phyloP scores from a whole-genome alignment of 2,329 filamentous ascomycete species.

The Pseudogymnoascus sp. region DNA sequence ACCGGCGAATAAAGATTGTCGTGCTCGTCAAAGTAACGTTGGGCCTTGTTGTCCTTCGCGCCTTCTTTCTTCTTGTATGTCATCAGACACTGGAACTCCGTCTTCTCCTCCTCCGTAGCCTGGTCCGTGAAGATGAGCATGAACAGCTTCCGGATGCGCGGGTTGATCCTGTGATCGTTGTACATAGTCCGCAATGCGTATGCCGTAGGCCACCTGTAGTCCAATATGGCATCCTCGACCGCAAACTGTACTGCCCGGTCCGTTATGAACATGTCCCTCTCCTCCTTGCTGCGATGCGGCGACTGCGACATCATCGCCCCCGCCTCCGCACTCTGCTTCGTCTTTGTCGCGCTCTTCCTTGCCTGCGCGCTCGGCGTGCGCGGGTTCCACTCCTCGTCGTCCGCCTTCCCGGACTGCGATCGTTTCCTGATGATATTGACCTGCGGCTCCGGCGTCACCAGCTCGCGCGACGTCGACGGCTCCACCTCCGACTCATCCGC shows the following conservation, averaged over 20 bases:
- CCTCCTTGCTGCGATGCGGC: conserved; percentile 13
- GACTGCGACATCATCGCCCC: conserved; percentile 1
- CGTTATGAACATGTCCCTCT: conserved; percentile 25
- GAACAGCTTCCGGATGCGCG: conserved; percentile 48
- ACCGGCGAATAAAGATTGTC: neutral
- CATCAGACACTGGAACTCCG: conserved; percentile 45
- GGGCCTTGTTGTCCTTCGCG: conserved; percentile 35
- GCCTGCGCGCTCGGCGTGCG: neutral
- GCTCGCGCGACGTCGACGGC: neutral
- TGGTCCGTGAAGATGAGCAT: conserved; percentile 51
- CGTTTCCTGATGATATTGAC: neutral
- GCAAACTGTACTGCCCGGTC: conserved; percentile 49
- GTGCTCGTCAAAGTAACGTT: neutral
- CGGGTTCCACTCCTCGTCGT: neutral
- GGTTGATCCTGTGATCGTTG: conserved; percentile 47
- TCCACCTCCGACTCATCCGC: conserved; percentile 1
- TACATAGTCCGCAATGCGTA: conserved; percentile 54
- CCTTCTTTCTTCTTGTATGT: conserved; percentile 48
- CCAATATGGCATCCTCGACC: conserved; percentile 50
- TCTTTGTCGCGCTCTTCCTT: conserved; percentile 7
- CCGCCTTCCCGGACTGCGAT: conserved; percentile 2
- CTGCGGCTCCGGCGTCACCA: neutral
- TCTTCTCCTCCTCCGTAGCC: conserved; percentile 44
- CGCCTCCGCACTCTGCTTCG: neutral
- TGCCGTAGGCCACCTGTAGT: conserved; percentile 53